These are phyloP conservation scores for Pseudoscleropodium purum DNA, from an alignment of 225 moss, liverwort and hornwort species.

Conservation along the genomic window DNA sequence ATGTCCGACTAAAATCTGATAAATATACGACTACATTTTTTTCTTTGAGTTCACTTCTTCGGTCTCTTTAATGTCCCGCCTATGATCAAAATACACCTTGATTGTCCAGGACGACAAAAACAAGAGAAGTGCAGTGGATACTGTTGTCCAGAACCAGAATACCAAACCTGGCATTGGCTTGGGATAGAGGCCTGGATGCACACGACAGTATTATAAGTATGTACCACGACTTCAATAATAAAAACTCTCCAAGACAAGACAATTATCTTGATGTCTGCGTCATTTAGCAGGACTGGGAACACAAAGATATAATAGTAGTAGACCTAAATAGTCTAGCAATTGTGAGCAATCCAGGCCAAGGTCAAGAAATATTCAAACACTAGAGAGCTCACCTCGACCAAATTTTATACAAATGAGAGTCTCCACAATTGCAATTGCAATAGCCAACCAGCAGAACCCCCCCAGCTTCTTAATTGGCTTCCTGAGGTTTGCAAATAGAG, in stretches of 20 bases:
- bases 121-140: conserved; percentile 28
- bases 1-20: background rate
- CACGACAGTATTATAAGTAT: background rate
- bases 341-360: background rate
- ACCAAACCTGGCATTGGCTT: conserved; percentile 78
- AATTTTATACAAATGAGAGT: conserved; percentile 86
- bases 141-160: conserved; percentile 79
- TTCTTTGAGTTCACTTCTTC: conserved; percentile 13
- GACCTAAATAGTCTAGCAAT: background rate
- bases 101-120: conserved; percentile 69
- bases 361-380: background rate
- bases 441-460: conserved; percentile 70
- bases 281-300: background rate
- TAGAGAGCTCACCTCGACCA: conserved; percentile 49
- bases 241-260: background rate
- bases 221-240: background rate
- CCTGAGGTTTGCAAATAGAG: conserved; percentile 19
- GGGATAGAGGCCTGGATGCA: conserved; percentile 68
- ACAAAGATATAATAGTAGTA: background rate
- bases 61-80: background rate
- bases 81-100: conserved; percentile 32
- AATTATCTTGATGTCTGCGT: background rate
- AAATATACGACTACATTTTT: background rate
- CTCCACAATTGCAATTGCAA: conserved; percentile 65
- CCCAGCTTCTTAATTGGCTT: conserved; percentile 78